These are phyloP conservation scores for Ceratobasidium sp. DNA, from an alignment of 1,284 basidiomycete genomes.

Conservation along the genomic window DNA sequence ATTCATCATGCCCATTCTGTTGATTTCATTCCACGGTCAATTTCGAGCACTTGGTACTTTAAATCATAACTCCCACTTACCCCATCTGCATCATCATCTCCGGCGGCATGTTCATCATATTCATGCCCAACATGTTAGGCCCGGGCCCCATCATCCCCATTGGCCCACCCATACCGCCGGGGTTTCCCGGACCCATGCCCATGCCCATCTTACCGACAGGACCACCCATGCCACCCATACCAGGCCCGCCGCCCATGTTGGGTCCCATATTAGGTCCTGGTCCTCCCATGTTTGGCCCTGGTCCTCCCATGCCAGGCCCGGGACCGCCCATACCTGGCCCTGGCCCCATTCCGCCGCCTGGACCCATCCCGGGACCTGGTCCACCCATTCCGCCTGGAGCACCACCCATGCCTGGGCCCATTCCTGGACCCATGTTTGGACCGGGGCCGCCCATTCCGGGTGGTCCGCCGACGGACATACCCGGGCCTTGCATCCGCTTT, in stretches of 20 bases:
- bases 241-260: slow-evolving; percentile 53
- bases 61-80: slow-evolving; percentile 28
- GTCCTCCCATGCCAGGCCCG: slow-evolving; percentile 50
- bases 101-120: slow-evolving; percentile 40
- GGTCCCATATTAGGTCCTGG: slow-evolving; percentile 36
- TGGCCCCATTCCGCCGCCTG: slow-evolving; percentile 42
- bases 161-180: slow-evolving; percentile 21
- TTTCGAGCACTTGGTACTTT: slow-evolving; percentile 39
- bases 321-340: slow-evolving; percentile 24
- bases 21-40: background rate
- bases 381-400: slow-evolving; percentile 49
- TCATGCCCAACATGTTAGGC: slow-evolving; percentile 41
- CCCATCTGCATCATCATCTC: slow-evolving; percentile 37
- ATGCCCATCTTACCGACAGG: slow-evolving; percentile 11
- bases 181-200: background rate
- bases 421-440: slow-evolving; percentile 59
- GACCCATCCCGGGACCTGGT: slow-evolving; percentile 50
- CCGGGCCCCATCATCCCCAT: slow-evolving; percentile 47
- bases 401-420: slow-evolving; percentile 55
- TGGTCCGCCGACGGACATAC: slow-evolving; percentile 17
- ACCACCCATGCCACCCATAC: slow-evolving; percentile 12
- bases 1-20: slow-evolving; percentile 33
- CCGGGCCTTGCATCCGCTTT: slow-evolving; percentile 44
- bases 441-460: slow-evolving; percentile 48
- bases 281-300: slow-evolving; percentile 58